These are phyloP conservation scores for Calvatia gigantea DNA, from an alignment of 768 basidiomycete species.

Conservation along the genomic window DNA sequence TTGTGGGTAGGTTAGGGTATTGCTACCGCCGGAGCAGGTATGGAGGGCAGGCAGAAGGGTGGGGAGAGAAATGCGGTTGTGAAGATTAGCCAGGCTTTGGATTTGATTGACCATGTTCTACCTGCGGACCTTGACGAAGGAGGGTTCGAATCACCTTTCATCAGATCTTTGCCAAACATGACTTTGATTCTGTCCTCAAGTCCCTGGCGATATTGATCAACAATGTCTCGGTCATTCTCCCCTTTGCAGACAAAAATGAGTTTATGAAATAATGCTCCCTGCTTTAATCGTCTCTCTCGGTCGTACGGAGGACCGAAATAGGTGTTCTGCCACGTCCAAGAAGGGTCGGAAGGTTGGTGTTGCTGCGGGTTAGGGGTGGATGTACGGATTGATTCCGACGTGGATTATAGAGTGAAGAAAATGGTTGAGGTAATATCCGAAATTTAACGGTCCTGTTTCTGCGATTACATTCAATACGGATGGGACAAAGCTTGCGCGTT, in stretches of 20 bases:
- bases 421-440: constrained; percentile 86
- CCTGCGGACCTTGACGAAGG: constrained; percentile 36
- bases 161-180: background rate
- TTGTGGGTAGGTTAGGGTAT: constrained; percentile 26
- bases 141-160: background rate
- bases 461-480: constrained; percentile 80
- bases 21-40: background rate
- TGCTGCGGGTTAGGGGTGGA: no score
- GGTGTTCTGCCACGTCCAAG: no score
- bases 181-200: background rate
- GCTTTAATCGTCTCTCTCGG: background rate
- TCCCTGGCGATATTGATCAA: background rate
- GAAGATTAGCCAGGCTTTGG: constrained; percentile 52
- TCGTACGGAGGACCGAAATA: no score
- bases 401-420: constrained; percentile 97
- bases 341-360: no score
- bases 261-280: background rate
- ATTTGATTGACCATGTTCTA: constrained; percentile 55
- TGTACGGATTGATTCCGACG: no score
- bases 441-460: constrained; percentile 72
- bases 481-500: constrained; percentile 76
- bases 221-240: background rate
- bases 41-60: background rate
- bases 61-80: constrained; percentile 50
- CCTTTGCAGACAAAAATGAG: background rate